Evolutionary conservation across 768 basidiomycete species (phyloP), one percentile per base, ranked within the genome.

Genomic region (Russula ochroleuca): DNA sequence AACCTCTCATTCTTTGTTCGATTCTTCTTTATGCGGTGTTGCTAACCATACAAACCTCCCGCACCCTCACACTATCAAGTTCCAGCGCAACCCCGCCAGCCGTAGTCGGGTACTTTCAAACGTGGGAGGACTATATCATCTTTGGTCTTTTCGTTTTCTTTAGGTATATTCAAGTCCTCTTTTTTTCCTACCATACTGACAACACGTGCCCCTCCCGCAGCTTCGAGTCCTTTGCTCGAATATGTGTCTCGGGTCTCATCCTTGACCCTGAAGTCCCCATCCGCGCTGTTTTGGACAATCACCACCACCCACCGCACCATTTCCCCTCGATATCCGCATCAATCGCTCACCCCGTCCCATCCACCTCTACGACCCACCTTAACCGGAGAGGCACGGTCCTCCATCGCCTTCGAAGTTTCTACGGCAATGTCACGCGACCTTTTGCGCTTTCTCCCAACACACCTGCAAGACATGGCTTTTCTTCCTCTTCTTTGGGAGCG

Each of bases 121-220:
- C 75, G 14, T 98, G 95, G 95, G 92, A 94, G 70, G 95, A 98
- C 73, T 87, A 83, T 70, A 85, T 80, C 21, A 77, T 98, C n/a
- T 92, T 98, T 73, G 81, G 70, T 21, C 76, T 98, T 59, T 98
- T 98, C 75, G 75, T 87, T 63, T 70, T 91, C 69, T 98, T 93
- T 80, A 94, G 93, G 89, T 47, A 23, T 88, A 76, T 70, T 14
- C 11, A 11, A 21, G 10, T 55, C 7, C 54, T 37, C n/a, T 48
- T 38, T 54, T 54, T 41, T 56, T 61, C 35, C 23, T 56, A 21
- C 21, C 50, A 2, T 21, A 47, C 25, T 59, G 45, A 61, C 67
- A 72, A 21, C 21, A 5, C 5, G 2, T 11, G 11, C 13, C 11
- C 62, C 3, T 55, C 41, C 10, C n/a, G 9, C 66, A 93, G 91